These are phyloP conservation scores for Mercurialis annua DNA, from an alignment of 345 rosid genomes.

Conservation along the genomic window DNA sequence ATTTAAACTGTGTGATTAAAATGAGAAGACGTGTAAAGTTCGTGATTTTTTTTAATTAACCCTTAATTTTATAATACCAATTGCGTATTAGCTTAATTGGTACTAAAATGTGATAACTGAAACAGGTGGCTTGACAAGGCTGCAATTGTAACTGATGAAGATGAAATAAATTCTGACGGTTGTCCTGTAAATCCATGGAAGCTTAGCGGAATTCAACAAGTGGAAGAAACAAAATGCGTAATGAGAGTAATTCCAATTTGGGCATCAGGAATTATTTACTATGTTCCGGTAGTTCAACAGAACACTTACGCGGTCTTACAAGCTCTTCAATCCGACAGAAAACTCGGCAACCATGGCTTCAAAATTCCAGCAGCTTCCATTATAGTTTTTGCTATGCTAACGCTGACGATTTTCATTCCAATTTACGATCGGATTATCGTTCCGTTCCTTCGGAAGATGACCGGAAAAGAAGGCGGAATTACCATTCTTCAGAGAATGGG, in stretches of 20 bases:
- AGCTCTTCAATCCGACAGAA: slow-evolving; percentile 51
- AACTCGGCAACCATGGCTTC: slow-evolving; percentile 29
- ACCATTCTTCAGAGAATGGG: slow-evolving; percentile 22
- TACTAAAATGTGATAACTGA: neutral
- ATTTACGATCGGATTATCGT: slow-evolving; percentile 48
- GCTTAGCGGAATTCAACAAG: slow-evolving; percentile 62
- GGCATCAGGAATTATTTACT: slow-evolving; percentile 42
- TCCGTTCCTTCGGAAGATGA: slow-evolving; percentile 35
- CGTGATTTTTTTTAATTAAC: too few species aligned
- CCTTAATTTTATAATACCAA: too few species aligned
- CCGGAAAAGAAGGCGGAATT: slow-evolving; percentile 44
- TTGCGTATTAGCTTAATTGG: too few species aligned
- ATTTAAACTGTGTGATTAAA: too few species aligned
- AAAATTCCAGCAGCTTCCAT: slow-evolving; percentile 52
- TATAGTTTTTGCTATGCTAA: slow-evolving; percentile 47
- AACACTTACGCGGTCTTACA: slow-evolving; percentile 54
- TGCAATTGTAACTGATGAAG: slow-evolving; percentile 40
- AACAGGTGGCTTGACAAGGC: slow-evolving; percentile 50
- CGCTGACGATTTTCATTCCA: slow-evolving; percentile 48
- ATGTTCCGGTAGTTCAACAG: slow-evolving; percentile 42
- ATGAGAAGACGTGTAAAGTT: too few species aligned
- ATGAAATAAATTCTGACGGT: slow-evolving; percentile 41
- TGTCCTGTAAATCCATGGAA: slow-evolving; percentile 49
- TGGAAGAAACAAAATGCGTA: slow-evolving; percentile 64
- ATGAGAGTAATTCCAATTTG: slow-evolving; percentile 53